A percentile compares a stretch with the other conserved stretches of the same genome.
phyloP scores from a whole-genome alignment of 2,329 filamentous ascomycete species.

The Exserohilum turcica region DNA sequence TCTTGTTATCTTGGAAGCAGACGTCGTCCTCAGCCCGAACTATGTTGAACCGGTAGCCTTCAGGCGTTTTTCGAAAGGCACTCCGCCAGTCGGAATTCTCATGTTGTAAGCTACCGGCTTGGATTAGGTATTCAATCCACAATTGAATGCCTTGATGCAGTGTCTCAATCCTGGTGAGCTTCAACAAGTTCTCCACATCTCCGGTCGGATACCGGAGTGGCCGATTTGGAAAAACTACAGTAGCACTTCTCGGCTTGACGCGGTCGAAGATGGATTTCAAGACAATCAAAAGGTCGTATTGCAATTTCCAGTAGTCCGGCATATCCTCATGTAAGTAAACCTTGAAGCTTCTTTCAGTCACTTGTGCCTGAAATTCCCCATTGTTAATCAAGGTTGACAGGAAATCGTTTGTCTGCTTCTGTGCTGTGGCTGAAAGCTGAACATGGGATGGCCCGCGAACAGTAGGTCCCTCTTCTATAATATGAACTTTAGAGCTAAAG shows the following conservation, averaged over 20 bases:
- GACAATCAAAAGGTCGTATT: conserved; percentile 2
- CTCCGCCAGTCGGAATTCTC: background rate
- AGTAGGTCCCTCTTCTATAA: background rate
- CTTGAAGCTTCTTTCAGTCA: conserved; percentile 1
- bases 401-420: background rate
- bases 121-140: conserved; percentile 2
- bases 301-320: background rate
- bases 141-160: conserved; percentile 1
- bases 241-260: conserved; percentile 1
- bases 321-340: conserved; percentile 4
- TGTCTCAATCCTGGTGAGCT: conserved; percentile 3
- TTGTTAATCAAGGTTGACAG: background rate
- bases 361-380: conserved; percentile 3
- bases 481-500: background rate
- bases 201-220: background rate
- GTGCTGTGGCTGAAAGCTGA: background rate
- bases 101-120: background rate
- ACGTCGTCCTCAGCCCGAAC: background rate
- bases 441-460: background rate
- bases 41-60: background rate
- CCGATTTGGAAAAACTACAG: conserved; percentile 8
- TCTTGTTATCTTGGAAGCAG: background rate
- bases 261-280: conserved; percentile 8
- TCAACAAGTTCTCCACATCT: conserved; percentile 1
- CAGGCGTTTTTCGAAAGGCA: background rate